Percentiles rank a stretch among this genome's conserved stretches.
Evolutionary conservation across 2,329 filamentous ascomycete genomes (phyloP).

Genomic region (Aspergillus tubingensis): DNA sequence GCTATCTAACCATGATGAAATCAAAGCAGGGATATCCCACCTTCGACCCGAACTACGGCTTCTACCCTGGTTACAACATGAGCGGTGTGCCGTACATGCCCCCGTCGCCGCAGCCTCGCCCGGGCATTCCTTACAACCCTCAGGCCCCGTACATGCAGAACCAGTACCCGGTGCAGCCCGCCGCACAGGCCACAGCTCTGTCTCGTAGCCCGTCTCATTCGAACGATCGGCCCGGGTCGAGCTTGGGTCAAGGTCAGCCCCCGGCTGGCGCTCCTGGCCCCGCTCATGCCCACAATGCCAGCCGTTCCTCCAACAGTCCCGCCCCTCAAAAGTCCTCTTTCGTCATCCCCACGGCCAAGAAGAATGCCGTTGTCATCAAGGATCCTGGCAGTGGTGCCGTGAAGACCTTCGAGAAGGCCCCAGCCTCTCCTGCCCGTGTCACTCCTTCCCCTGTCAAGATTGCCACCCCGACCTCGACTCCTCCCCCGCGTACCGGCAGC

Average conservation of each 20-base stretch:
- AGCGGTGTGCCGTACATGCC: constrained; percentile 43
- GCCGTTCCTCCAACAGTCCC: constrained; percentile 56
- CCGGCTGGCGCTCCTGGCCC: constrained; percentile 53
- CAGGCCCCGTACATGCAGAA: constrained; percentile 53
- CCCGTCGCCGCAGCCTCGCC: constrained; percentile 49
- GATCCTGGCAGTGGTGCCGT: constrained; percentile 77
- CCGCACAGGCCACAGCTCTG: constrained; percentile 67
- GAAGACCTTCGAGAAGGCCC: constrained; percentile 68
- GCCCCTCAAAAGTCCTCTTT: constrained; percentile 65
- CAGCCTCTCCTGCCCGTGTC: constrained; percentile 60
- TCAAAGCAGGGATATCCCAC: constrained; percentile 62
- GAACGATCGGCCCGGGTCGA: constrained; percentile 64
- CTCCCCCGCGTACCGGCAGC: constrained; percentile 74
- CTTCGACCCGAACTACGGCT: constrained; percentile 39
- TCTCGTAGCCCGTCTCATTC: constrained; percentile 82
- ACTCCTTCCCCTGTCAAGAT: constrained; percentile 60
- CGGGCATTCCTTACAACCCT: constrained; percentile 53
- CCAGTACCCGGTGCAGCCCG: constrained; percentile 52
- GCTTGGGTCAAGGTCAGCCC: constrained; percentile 59
- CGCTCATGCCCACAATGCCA: constrained; percentile 53
- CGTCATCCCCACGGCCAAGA: constrained; percentile 65
- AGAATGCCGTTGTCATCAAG: constrained; percentile 79
- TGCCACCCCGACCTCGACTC: constrained; percentile 74
- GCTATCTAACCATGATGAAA: constrained; percentile 66
- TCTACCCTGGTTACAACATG: constrained; percentile 50